Base-by-base conservation (phyloP, 2,329 filamentous ascomycete genomes). In the Tolypocladium capitatum region DNA sequence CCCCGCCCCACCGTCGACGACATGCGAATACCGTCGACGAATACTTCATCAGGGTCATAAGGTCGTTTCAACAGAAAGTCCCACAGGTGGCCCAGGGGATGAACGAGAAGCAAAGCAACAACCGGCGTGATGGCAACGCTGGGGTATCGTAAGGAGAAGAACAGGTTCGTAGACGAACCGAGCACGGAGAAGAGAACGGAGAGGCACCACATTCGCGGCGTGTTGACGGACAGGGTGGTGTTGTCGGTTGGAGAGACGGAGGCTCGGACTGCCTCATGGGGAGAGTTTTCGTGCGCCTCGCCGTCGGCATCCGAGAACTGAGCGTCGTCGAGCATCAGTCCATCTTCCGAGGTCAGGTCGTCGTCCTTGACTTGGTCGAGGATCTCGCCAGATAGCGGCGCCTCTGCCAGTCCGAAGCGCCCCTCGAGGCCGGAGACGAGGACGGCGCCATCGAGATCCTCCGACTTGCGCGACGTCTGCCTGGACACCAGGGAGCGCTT, bases 71-170 rank as follows among this genome's bases (percentile, higher is more conserved):
- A 67, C 5, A 81, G 45, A 47, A 76, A 73, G 60, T 94, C 88
- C 84, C 88, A 91, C 28, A 88, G 61, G 24, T 86, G 76, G 50
- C 88, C 88, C 47, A 94, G 76, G 2, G 88, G 88, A 60, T 92
- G 88, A 43, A 89, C 86, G 48, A 94, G 79, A 49, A 94, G 72
- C 58, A 92, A 73, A 30, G 87, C 86, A 68, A 94, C 94, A 55
- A 94, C 85, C 35, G 87, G 87, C 21, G 86, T 91, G 59, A 94
- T 91, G 51, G 85, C 84, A 63, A 94, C 86, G 63, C 87, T 92
- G 28, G 88, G 88, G 72, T 92, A 94, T 76, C 88, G 78, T 61
- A 94, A 71, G 33, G 86, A 90, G 70, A 94, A 94, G 69, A 94
- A 92, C 36, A 94, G 69, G 63, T 92, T 92, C 33, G 85, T 88